phyloP scores from a whole-genome alignment of 108 stramenopile species.

The Fistulifera pelliculosa region DNA sequence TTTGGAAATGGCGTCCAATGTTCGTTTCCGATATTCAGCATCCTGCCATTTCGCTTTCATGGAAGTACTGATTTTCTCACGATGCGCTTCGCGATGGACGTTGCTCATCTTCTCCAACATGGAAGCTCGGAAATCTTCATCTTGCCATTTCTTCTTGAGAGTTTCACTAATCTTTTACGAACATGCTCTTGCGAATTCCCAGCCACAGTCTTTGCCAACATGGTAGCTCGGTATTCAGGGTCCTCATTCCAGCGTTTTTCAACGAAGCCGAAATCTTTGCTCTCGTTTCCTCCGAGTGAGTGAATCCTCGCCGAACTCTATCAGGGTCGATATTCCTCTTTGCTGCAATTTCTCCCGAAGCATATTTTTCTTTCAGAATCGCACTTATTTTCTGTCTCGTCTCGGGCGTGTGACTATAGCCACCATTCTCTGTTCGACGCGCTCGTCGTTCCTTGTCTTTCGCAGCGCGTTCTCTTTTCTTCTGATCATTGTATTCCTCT shows the following conservation, averaged over 20 bases:
- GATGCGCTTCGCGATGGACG: conserved; percentile 24
- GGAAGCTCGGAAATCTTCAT: conserved; percentile 59
- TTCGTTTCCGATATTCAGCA: conserved; percentile 56
- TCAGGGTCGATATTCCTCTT: conserved; percentile 32
- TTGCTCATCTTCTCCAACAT: conserved; percentile 67
- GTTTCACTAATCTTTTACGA: conserved; percentile 51
- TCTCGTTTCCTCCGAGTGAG: conserved; percentile 70
- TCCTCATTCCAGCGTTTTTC: conserved; percentile 56
- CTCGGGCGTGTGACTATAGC: conserved; percentile 66
- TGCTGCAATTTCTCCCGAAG: conserved; percentile 48
- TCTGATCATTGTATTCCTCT: conserved; percentile 59
- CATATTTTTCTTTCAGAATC: conserved; percentile 65
- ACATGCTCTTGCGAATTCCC: conserved; percentile 13
- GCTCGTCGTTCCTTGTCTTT: conserved; percentile 52
- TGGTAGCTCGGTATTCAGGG: conserved; percentile 47
- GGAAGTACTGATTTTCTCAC: conserved; percentile 65
- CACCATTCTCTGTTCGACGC: conserved; percentile 69
- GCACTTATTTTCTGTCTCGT: conserved; percentile 68
- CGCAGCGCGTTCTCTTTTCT: conserved; percentile 24
- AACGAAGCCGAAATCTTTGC: conserved; percentile 65
- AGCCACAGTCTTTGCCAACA: conserved; percentile 33
- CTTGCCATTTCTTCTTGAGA: conserved; percentile 67
- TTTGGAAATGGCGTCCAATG: conserved; percentile 49
- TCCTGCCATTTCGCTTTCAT: conserved; percentile 83
- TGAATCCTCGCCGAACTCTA: conserved; percentile 50